Conservation (phyloP, 202 grass and related monocot species). For the Dendrocalamus latiflorus region DNA sequence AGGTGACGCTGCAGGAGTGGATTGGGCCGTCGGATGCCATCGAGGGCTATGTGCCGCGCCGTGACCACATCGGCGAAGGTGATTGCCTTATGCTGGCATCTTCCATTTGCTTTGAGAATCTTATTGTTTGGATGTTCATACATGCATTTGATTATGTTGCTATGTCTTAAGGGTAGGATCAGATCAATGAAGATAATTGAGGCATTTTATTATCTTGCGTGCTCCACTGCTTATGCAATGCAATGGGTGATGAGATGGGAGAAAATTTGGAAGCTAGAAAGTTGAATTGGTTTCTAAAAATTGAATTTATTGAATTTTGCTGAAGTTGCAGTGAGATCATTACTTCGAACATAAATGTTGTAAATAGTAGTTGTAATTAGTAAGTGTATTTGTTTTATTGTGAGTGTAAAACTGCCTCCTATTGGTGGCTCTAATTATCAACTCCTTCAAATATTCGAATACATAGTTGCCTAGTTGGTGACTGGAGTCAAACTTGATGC, state of each 20-base stretch:
- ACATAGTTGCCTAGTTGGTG: not conserved
- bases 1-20: slow-evolving; percentile 62
- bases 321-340: not conserved
- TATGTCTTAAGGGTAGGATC: not conserved
- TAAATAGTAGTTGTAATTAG: not conserved
- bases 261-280: not conserved
- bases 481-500: not conserved
- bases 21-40: slow-evolving; percentile 66
- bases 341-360: not conserved
- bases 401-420: not conserved
- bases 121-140: not conserved
- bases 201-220: not conserved
- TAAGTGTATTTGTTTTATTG: not conserved
- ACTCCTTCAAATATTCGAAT: not conserved
- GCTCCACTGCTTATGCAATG: not conserved
- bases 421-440: not conserved
- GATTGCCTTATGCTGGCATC: not conserved
- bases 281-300: not conserved
- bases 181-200: not conserved
- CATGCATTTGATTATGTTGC: not conserved
- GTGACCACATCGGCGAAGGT: slow-evolving; percentile 30
- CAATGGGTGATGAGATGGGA: not conserved
- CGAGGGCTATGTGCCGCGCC: slow-evolving; percentile 74
- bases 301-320: not conserved
- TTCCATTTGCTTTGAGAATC: not conserved